Base-by-base conservation (phyloP, 495 filamentous ascomycete species). In the Penicillium lividum region DNA sequence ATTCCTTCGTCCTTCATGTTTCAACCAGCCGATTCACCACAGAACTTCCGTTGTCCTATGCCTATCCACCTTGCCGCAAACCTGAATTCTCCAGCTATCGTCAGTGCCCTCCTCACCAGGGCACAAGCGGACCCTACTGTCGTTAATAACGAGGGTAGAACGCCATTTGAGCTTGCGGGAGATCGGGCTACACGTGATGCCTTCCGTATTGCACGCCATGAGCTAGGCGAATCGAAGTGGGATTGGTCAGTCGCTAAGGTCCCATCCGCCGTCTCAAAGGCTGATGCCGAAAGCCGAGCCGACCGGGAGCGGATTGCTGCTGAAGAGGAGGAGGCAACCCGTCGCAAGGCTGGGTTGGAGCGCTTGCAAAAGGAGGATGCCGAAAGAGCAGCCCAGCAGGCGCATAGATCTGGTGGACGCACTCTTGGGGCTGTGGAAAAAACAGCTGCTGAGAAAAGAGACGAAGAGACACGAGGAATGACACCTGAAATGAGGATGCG, bases 131-230 rank as follows among this genome's bases (percentile, higher is more conserved):
- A 96, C 68, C 94, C 94, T 3, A 87, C 87, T 0, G 13, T 85
- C 4, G 63, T 68, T 10, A 98, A 88, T 69, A 68, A 65, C 9
- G 81, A 84, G 36, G 89, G 86, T 18, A 89, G 86, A 65, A 88
- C 91, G 0, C 73, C 94, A 0, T 98, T 96, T 68, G 91, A 95
- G 42, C 82, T 98, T 5, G 84, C 90, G 9, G 91, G 95, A 31
- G 91, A 98, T 68, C 83, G 93, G 2, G 75, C 87, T 3, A 96
- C 92, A 0, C 84, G 94, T 1, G 93, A 98, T 65, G 90, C 92
- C 5, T 98, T 98, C 77, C 89, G 95, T 4, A 81, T 97, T 25
- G 91, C 92, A 0, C 86, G 94, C 8, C 78, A 81, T 46, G 88
- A 93, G 64, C 77, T 97, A 1, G 93, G 92, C 3, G 92, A 94